These are phyloP conservation scores for Fusarium coffeatum DNA, from an alignment of 2,329 filamentous ascomycete genomes.

Conservation along the genomic window DNA sequence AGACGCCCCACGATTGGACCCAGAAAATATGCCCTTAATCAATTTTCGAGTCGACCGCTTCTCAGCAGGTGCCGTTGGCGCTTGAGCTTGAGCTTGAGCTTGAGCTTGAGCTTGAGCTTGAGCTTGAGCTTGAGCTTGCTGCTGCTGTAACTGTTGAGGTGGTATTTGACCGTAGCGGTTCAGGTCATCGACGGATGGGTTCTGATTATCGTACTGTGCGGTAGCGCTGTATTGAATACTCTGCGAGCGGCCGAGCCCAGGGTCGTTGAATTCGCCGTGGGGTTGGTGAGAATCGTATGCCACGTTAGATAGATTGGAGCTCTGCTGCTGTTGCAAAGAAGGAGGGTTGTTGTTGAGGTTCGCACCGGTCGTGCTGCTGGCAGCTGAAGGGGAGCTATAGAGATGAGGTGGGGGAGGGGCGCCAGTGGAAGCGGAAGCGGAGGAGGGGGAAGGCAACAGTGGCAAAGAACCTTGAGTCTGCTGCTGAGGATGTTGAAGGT, in stretches of 20 bases:
- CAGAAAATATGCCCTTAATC: conserved; percentile 65
- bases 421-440: conserved; percentile 24
- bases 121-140: no score
- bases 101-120: conserved; percentile 46
- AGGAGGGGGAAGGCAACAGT: conserved; percentile 33
- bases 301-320: conserved; percentile 41
- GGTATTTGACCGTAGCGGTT: conserved; percentile 38
- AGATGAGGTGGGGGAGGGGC: conserved; percentile 48
- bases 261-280: conserved; percentile 59
- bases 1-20: conserved; percentile 51
- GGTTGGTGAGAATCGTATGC: conserved; percentile 53
- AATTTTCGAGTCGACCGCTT: conserved; percentile 65
- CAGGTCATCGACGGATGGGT: conserved; percentile 58
- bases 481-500: conserved; percentile 43
- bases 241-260: conserved; percentile 60
- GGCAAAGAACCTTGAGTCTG: conserved; percentile 37
- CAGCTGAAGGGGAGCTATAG: conserved; percentile 47
- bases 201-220: conserved; percentile 51
- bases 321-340: conserved; percentile 48
- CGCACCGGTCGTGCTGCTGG: conserved; percentile 42
- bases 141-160: conserved; percentile 46
- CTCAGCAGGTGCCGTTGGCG: conserved; percentile 50
- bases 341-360: conserved; percentile 45
- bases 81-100: conserved; percentile 44
- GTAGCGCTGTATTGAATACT: conserved; percentile 61